These are phyloP conservation scores for Blastobotrys parvus DNA, from an alignment of 805 yeast genomes.

Conservation along the genomic window DNA sequence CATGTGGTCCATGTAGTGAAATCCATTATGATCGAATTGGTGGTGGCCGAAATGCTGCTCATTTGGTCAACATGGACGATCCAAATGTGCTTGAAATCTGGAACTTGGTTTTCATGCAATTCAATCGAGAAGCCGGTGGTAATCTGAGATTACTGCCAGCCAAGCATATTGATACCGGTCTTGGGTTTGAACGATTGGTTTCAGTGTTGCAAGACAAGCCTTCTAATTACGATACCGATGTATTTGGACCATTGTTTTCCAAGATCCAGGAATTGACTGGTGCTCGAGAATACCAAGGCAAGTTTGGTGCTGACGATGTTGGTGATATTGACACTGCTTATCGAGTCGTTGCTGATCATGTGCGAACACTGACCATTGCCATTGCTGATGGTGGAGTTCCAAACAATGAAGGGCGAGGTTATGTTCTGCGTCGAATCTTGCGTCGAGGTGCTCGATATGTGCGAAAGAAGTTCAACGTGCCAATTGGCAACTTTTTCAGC, in stretches of 20 bases:
- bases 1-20: conserved; percentile 99
- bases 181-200: conserved; percentile 97
- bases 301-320: conserved; percentile 81
- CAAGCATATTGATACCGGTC: conserved; percentile 95
- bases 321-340: conserved; percentile 98
- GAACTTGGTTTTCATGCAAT: conserved; percentile 97
- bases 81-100: conserved; percentile 97
- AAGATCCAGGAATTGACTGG: conserved; percentile 90
- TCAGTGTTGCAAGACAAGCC: conserved; percentile 83
- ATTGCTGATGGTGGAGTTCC: conserved; percentile 99
- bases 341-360: conserved; percentile 97
- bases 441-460: conserved; percentile 98
- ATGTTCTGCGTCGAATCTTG: conserved; percentile 90
- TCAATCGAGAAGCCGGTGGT: conserved; percentile 85
- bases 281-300: conserved; percentile 84
- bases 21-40: conserved; percentile 97
- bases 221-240: conserved; percentile 97
- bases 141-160: conserved; percentile 79
- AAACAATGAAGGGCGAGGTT: conserved; percentile 98
- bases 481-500: conserved; percentile 90
- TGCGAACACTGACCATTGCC: conserved; percentile 93
- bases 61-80: conserved; percentile 89
- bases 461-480: conserved; percentile 91
- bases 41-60: conserved; percentile 93
- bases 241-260: conserved; percentile 79